A percentile compares a stretch with the other conserved stretches of the same genome.
phyloP scores from a whole-genome alignment of 305 asterid species.

The Plantago coronopus region DNA sequence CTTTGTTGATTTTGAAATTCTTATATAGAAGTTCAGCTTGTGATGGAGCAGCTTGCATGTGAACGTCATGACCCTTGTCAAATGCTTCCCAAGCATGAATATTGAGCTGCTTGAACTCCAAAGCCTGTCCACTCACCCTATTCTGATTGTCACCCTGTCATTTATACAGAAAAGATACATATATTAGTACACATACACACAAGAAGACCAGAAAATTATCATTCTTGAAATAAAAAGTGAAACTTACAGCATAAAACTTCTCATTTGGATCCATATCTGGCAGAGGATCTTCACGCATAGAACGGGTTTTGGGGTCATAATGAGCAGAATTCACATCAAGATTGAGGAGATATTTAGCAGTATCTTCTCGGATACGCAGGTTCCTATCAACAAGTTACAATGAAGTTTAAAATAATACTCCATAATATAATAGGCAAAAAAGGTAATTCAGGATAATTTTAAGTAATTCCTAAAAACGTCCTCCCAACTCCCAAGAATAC shows the following conservation, averaged over 20 bases:
- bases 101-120: slow-evolving; percentile 94
- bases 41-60: slow-evolving; percentile 98
- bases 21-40: slow-evolving; percentile 87
- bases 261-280: slow-evolving; percentile 98
- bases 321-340: slow-evolving; percentile 92
- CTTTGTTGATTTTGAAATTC: slow-evolving; percentile 68
- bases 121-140: slow-evolving; percentile 87
- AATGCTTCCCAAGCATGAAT: slow-evolving; percentile 98
- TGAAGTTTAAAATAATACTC: slow-evolving; percentile 8
- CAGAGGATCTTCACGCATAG: slow-evolving; percentile 99
- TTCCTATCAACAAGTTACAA: slow-evolving; percentile 43
- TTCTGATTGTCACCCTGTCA: slow-evolving; percentile 78
- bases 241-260: slow-evolving; percentile 77
- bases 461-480: too few relatives aligned
- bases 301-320: slow-evolving; percentile 93
- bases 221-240: neutral
- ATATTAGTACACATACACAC: neutral
- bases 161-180: neutral
- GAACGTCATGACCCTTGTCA: slow-evolving; percentile 94
- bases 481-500: too few relatives aligned
- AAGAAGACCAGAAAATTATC: slow-evolving; percentile 6
- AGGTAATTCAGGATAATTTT: neutral
- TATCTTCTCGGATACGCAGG: slow-evolving; percentile 92
- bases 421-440: neutral
- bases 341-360: slow-evolving; percentile 94